phyloP scores from a whole-genome alignment of 2,329 filamentous ascomycete genomes.

The Talaromyces islandicus region DNA sequence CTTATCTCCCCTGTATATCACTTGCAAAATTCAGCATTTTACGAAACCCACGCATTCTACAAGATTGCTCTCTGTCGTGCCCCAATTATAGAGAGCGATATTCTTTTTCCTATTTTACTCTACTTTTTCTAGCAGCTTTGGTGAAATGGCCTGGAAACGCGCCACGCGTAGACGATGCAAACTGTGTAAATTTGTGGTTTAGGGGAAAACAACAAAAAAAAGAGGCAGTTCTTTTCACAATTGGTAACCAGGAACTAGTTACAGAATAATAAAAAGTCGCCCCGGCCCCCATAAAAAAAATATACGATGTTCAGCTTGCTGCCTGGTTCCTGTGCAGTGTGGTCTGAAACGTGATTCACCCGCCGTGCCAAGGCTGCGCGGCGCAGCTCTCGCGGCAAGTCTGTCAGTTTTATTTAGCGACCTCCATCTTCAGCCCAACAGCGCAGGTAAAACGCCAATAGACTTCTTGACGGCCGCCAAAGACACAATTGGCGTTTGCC shows the following conservation, averaged over 20 bases:
- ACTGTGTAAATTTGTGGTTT: background rate
- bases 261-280: background rate
- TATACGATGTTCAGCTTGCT: no score
- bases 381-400: background rate
- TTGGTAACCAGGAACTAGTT: background rate
- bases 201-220: background rate
- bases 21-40: conserved; percentile 18
- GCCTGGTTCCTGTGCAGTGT: background rate
- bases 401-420: background rate
- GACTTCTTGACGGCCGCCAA: background rate
- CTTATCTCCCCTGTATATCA: conserved; percentile 41
- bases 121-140: background rate
- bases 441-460: background rate
- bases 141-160: background rate
- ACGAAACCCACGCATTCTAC: background rate
- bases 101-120: background rate
- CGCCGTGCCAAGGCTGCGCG: background rate
- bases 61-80: background rate
- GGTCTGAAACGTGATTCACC: background rate
- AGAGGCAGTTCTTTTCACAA: background rate
- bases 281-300: background rate
- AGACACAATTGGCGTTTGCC: conserved; percentile 4
- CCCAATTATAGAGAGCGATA: background rate
- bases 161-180: background rate
- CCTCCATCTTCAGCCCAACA: background rate